Base-by-base conservation (phyloP, 2,329 filamentous ascomycete genomes). In the Nemania abortiva region DNA sequence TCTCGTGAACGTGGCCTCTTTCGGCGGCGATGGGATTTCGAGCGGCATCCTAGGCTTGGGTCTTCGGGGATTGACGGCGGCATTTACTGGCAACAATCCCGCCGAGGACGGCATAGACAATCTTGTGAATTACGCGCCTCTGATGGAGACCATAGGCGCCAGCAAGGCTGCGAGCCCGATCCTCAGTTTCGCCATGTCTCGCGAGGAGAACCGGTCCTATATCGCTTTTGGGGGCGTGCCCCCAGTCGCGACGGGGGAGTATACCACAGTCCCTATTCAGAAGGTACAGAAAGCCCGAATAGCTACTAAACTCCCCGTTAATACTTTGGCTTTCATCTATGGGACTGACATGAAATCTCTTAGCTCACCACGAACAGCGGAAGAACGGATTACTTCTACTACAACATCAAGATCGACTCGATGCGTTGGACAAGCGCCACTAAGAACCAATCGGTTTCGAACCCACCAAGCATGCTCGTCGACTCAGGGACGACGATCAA, bases 11-110 rank as follows among this genome's bases (percentile, higher is more conserved):
- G n/a, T 49, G 18, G 47, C 47, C 6, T 20, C 47, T 24, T 49
- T 49, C n/a, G n/a, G 47, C 47, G 47, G 47, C 24, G 78, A 80
- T 54, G 73, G 72, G 6, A 70, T 79, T 20, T 76, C 76, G 22
- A 77, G 75, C 52, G 78, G 79, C 15, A 78, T 80, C 42, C 72
- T 80, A 7, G 79, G 78, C 9, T 73, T 80, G 5, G 78, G 78
- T 1, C 65, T 79, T 42, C 75, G 74, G 18, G 76, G 72, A 1
- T 74, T 79, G 37, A 80, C 78, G 11, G 47, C 47, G 7, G 47
- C 47, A 2, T 49, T 49, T 18, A 49, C 47, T 5, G 47, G 47
- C 47, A 24, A 22, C 20, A 24, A 49, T 24, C 47, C 47, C 7
- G 6, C n/a, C n/a, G 47, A 20, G 11, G 47, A 49, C 20, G 47